Evolutionary conservation across 208 protist species (phyloP).

Genomic region (Herpetomonas samuelpessoai): DNA sequence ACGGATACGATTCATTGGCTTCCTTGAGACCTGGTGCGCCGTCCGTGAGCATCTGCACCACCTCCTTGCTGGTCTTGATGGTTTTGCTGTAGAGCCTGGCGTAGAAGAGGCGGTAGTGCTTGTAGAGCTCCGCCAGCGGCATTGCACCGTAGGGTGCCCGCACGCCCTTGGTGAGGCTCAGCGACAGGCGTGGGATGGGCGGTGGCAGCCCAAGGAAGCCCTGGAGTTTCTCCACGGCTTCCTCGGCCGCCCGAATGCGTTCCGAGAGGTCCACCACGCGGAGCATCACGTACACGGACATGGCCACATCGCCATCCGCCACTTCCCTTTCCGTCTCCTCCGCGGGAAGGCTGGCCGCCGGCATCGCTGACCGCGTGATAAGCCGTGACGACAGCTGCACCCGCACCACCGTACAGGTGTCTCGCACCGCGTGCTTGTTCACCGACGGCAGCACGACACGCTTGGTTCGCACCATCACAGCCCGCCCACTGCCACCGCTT

Average conservation of each 20-base stretch:
- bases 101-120: conserved; percentile 63
- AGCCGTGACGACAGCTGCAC: conserved; percentile 23
- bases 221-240: conserved; percentile 40
- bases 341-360: neutral
- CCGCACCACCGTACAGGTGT: conserved; percentile 49
- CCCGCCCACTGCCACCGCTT: neutral
- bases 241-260: conserved; percentile 31
- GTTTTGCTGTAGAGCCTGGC: conserved; percentile 29
- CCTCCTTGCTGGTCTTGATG: conserved; percentile 31
- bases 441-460: conserved; percentile 33
- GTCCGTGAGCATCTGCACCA: conserved; percentile 24
- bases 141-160: conserved; percentile 61
- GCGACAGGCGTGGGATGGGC: conserved; percentile 10
- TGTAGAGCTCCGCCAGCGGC: conserved; percentile 64
- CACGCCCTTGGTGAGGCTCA: conserved; percentile 22
- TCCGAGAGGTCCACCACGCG: conserved; percentile 66
- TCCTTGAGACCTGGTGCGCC: conserved; percentile 15
- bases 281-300: conserved; percentile 57
- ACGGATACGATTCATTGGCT: conserved; percentile 30
- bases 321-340: conserved; percentile 7
- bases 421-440: conserved; percentile 26
- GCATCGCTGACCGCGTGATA: conserved; percentile 8
- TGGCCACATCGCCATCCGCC: conserved; percentile 18
- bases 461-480: conserved; percentile 23
- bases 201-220: conserved; percentile 20